phyloP scores from a whole-genome alignment of 192 early-diverging fungal genomes.

The Phycomyces nitens region DNA sequence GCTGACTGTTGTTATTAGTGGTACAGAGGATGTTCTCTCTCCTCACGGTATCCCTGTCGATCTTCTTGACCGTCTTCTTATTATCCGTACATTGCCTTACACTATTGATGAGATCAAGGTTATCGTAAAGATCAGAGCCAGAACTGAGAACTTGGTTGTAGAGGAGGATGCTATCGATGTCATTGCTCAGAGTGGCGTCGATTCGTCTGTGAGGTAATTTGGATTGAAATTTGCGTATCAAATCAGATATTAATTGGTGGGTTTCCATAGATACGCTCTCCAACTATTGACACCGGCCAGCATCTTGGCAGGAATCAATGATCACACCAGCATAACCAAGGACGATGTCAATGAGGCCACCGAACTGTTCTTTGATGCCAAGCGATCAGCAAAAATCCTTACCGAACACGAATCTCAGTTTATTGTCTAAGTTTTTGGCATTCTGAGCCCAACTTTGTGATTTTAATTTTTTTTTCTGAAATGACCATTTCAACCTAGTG shows the following conservation, averaged over 20 bases:
- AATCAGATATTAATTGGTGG: too few species aligned
- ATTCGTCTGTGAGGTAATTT: slow-evolving; percentile 78
- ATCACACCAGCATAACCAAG: slow-evolving; percentile 72
- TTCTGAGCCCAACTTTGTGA: too few species aligned
- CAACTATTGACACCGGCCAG: slow-evolving; percentile 92
- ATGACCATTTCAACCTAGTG: too few species aligned
- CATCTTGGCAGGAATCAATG: slow-evolving; percentile 83
- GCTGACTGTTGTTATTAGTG: slow-evolving; percentile 46
- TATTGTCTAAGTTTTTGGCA: slow-evolving; percentile 25
- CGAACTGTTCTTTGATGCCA: slow-evolving; percentile 86
- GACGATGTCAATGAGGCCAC: slow-evolving; percentile 86
- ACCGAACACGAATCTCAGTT: slow-evolving; percentile 38
- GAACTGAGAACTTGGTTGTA: slow-evolving; percentile 80
- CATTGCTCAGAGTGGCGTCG: slow-evolving; percentile 81
- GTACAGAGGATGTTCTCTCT: slow-evolving; percentile 72
- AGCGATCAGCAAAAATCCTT: slow-evolving; percentile 74
- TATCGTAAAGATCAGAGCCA: slow-evolving; percentile 91
- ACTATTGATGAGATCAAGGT: slow-evolving; percentile 83
- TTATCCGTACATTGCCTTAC: slow-evolving; percentile 94
- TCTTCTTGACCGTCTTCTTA: slow-evolving; percentile 91
- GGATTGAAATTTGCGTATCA: background rate
- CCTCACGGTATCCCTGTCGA: slow-evolving; percentile 97
- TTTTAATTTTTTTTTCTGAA: too few species aligned
- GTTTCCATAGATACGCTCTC: slow-evolving; percentile 90
- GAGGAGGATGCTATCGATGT: slow-evolving; percentile 73